Conservation (phyloP, 805 yeast genomes). For the Sungouiella thailandica region DNA sequence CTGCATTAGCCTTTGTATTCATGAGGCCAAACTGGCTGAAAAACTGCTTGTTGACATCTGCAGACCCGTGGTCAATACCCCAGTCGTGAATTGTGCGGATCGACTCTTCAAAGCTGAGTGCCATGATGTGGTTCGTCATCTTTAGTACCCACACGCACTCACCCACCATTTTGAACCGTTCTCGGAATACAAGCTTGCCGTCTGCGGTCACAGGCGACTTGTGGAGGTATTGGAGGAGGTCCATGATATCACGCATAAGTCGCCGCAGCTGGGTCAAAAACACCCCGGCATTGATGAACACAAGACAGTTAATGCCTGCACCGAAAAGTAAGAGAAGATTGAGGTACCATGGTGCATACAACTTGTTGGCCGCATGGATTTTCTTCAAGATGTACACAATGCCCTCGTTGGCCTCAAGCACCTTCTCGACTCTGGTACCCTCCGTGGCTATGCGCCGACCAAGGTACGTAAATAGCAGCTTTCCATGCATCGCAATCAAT, state of each 20-base stretch:
- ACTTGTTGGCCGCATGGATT: constrained; percentile 16
- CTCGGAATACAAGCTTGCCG: constrained; percentile 25
- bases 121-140: constrained; percentile 47
- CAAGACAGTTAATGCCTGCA: constrained; percentile 38
- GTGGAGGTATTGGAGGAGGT: constrained; percentile 18
- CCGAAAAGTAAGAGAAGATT: constrained; percentile 41
- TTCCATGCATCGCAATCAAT: constrained; percentile 32
- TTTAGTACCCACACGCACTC: constrained; percentile 63
- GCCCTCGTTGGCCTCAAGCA: constrained; percentile 27
- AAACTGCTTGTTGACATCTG: constrained; percentile 43
- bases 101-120: constrained; percentile 42
- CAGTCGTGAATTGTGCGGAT: constrained; percentile 29
- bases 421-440: constrained; percentile 27
- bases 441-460: constrained; percentile 27
- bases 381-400: constrained; percentile 25
- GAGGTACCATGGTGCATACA: constrained; percentile 50
- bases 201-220: constrained; percentile 28
- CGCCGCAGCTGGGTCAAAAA: constrained; percentile 19
- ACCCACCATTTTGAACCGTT: constrained; percentile 46
- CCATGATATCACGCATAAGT: constrained; percentile 21
- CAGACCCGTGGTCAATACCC: constrained; percentile 52
- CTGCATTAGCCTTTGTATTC: constrained; percentile 5
- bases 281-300: constrained; percentile 41
- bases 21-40: constrained; percentile 44
- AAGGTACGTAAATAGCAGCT: constrained; percentile 25